Base-by-base conservation (phyloP, 805 yeast genomes). In the Cyberlindnera maritima region DNA sequence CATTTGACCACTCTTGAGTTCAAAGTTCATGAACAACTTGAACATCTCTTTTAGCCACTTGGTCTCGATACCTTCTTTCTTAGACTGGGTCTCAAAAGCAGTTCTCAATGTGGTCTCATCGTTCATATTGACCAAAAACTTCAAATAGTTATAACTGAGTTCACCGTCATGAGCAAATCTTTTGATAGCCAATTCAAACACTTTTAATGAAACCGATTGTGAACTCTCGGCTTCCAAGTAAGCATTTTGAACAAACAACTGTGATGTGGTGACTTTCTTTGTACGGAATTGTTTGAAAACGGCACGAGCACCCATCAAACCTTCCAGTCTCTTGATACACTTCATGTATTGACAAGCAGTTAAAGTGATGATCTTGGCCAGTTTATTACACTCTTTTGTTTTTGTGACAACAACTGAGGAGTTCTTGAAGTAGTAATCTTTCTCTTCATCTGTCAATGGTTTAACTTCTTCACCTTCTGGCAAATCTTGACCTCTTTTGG, bases 211-310 rank as follows among this genome's bases (percentile, higher is more conserved):
- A 38, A 87, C 80, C 2, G 39, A 31, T 44, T 79, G 82, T 20
- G 83, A 74, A 55, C 79, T 80, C n/a, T 41, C 32, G 54, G 72
- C 82, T 61, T 92, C 99, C 70, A 90, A 72, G 61, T 80, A 70
- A 0, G 97, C 96, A 58, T 86, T 85, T 49, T 88, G 92, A 18
- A 83, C 82, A 65, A 77, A 92, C 18, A 92, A 76, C 56, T 88
- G 88, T 69, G 82, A 81, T 0, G 95, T 84, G 36, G 85, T 66
- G 11, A 71, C 67, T 20, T 54, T 60, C 49, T 68, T 72, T n/a
- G 71, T 61, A 54, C 96, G 79, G 9, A 86, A 85, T 54, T 74
- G 77, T 46, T 85, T 76, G 62, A 90, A 89, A 2, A 88, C 71
- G 20, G 71, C 62, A 51, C 98, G 76, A 2, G 96, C 90, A 32